Percentiles rank a stretch among this genome's conserved stretches.
These are phyloP conservation scores for Rubroboletus pulcherrimus DNA, from an alignment of 768 basidiomycete genomes.

Conservation along the genomic window DNA sequence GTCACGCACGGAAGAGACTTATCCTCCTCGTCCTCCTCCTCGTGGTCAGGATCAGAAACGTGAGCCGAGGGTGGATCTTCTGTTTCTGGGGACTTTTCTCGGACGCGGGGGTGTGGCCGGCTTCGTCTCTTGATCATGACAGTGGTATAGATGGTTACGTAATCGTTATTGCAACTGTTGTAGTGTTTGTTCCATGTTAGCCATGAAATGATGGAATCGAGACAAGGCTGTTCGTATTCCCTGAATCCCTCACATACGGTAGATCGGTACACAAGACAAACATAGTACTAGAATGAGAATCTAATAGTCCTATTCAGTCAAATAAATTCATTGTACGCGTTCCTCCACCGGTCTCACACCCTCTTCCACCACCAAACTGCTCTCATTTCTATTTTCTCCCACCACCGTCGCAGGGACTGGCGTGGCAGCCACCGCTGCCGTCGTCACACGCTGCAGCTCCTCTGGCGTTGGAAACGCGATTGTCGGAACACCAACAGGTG, in stretches of 20 bases:
- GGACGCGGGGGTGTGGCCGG: conserved; percentile 57
- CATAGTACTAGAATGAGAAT: neutral
- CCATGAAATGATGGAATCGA: neutral
- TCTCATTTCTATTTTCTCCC: conserved; percentile 11
- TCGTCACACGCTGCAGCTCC: conserved; percentile 19
- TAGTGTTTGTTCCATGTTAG: neutral
- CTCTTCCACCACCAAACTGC: neutral
- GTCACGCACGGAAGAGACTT: conserved; percentile 48
- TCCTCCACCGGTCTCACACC: conserved; percentile 9
- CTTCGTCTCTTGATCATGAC: conserved; percentile 71
- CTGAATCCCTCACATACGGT: too few species aligned
- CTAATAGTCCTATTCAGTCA: conserved; percentile 3
- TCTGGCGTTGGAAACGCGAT: conserved; percentile 22
- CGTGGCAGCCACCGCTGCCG: conserved; percentile 5
- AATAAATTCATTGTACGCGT: conserved; percentile 13
- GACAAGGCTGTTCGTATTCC: too few species aligned
- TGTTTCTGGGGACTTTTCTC: conserved; percentile 45
- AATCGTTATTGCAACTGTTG: neutral
- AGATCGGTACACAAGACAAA: too few species aligned
- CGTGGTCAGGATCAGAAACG: conserved; percentile 8
- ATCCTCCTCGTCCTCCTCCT: conserved; percentile 32
- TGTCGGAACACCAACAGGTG: conserved; percentile 21
- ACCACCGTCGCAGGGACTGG: neutral
- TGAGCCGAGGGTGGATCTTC: conserved; percentile 8
- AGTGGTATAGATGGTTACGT: conserved; percentile 1